Evolutionary conservation across 345 rosid genomes (phyloP).

Genomic region (Brassica rapa): DNA sequence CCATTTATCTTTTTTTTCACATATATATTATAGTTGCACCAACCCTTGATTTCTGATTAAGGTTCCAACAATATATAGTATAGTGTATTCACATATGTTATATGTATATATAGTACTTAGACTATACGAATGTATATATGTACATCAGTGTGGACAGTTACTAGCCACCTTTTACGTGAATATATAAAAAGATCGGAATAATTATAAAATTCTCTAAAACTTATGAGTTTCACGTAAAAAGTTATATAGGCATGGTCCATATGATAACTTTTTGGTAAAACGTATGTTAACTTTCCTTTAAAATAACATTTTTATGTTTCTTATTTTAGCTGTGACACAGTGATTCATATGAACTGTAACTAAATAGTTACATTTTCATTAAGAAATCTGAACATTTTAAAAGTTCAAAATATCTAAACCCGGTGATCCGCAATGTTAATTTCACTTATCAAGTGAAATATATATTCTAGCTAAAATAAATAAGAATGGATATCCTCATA

Average conservation of each 20-base stretch:
- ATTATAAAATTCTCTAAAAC: neutral
- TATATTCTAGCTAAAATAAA: too few relatives aligned
- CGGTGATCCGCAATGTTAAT: too few relatives aligned
- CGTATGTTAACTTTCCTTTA: too few relatives aligned
- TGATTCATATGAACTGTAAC: too few relatives aligned
- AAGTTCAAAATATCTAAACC: too few relatives aligned
- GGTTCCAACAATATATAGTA: constrained; percentile 26
- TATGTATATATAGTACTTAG: constrained; percentile 15
- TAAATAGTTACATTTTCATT: too few relatives aligned
- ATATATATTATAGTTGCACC: constrained; percentile 34
- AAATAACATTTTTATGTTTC: too few relatives aligned
- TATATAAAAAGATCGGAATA: constrained; percentile 18
- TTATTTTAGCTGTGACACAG: too few relatives aligned
- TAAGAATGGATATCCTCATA: too few relatives aligned
- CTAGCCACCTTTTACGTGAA: constrained; percentile 29
- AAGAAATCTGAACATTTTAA: too few relatives aligned
- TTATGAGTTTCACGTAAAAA: neutral
- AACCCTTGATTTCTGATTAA: constrained; percentile 37
- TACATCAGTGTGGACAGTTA: constrained; percentile 16
- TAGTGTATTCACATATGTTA: neutral
- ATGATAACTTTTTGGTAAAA: too few relatives aligned
- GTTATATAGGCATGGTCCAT: neutral
- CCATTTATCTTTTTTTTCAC: neutral
- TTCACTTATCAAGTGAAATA: too few relatives aligned
- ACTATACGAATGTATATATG: constrained; percentile 10